Conservation (phyloP, 192 early-diverging fungal species). For the Jimgerdemannia flammicorona region DNA sequence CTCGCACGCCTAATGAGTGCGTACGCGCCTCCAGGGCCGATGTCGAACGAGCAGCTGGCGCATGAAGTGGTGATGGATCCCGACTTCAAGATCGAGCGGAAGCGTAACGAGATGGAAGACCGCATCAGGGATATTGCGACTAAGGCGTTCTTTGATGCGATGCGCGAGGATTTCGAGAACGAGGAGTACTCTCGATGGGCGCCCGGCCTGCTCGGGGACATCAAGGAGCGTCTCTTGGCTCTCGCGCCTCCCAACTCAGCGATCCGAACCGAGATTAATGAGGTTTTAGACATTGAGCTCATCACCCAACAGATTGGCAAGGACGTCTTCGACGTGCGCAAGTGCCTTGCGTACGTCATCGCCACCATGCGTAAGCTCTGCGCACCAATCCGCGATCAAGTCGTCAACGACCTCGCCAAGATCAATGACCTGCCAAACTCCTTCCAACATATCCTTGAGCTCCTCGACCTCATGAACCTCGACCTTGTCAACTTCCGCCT, state of each 20-base stretch:
- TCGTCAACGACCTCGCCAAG: constrained; percentile 27
- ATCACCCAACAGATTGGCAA: constrained; percentile 62
- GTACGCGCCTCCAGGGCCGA: constrained; percentile 29
- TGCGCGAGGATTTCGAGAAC: constrained; percentile 53
- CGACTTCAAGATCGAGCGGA: constrained; percentile 56
- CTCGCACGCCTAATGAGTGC: constrained; percentile 30
- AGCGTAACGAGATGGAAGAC: constrained; percentile 40
- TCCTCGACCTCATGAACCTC: constrained; percentile 75
- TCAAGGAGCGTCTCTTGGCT: constrained; percentile 57
- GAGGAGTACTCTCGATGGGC: constrained; percentile 45
- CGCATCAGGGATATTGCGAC: constrained; percentile 55
- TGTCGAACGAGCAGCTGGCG: constrained; percentile 65
- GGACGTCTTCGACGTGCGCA: constrained; percentile 49
- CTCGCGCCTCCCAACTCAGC: constrained; percentile 56
- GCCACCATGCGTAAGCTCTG: constrained; percentile 65
- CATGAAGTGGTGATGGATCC: constrained; percentile 79
- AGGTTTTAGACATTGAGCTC: constrained; percentile 62
- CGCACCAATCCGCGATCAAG: constrained; percentile 72
- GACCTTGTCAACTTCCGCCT: constrained; percentile 80
- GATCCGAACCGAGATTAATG: constrained; percentile 54
- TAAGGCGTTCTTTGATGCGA: constrained; percentile 69
- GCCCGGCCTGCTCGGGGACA: constrained; percentile 47
- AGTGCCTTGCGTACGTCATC: constrained; percentile 41
- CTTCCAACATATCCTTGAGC: constrained; percentile 43
- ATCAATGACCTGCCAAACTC: constrained; percentile 42